A percentile compares a stretch with the other conserved stretches of the same genome.
These are phyloP conservation scores for Penicillium atrosanguineum DNA, from an alignment of 495 filamentous ascomycete species.

Conservation along the genomic window DNA sequence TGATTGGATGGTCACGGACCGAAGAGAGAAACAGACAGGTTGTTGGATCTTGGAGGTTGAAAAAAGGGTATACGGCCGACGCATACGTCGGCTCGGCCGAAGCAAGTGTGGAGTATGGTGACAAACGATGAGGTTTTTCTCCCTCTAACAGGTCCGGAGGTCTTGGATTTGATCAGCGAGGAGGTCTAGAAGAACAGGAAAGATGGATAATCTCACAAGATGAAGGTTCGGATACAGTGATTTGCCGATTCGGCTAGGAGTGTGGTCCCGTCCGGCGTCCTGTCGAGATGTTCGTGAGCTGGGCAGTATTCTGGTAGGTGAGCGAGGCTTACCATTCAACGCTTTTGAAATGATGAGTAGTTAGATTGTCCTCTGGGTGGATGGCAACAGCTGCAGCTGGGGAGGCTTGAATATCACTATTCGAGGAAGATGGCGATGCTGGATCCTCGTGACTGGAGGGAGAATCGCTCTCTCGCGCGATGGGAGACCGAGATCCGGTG, in stretches of 20 bases:
- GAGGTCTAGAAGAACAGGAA: slow-evolving; percentile 5
- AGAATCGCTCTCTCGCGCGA: background rate
- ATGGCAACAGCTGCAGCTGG: background rate
- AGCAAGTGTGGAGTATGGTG: slow-evolving; percentile 57
- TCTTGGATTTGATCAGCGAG: slow-evolving; percentile 17
- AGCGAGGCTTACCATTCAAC: slow-evolving; percentile 52
- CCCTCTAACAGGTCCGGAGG: slow-evolving; percentile 68
- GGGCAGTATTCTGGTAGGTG: background rate
- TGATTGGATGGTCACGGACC: slow-evolving; percentile 70
- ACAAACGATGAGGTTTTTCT: slow-evolving; percentile 47
- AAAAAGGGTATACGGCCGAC: slow-evolving; percentile 70
- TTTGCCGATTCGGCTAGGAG: slow-evolving; percentile 72
- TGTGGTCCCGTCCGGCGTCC: slow-evolving; percentile 80
- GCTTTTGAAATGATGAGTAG: slow-evolving; percentile 54
- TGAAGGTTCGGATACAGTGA: slow-evolving; percentile 65
- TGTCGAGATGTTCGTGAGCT: slow-evolving; percentile 17
- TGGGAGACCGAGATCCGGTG: background rate
- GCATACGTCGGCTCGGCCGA: slow-evolving; percentile 71
- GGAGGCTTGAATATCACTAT: background rate
- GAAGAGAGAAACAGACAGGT: slow-evolving; percentile 70
- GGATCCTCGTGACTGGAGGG: background rate
- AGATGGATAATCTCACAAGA: slow-evolving; percentile 50
- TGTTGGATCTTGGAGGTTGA: slow-evolving; percentile 58
- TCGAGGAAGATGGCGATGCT: background rate
- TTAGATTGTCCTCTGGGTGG: background rate